Base-by-base conservation (phyloP, 1,139 yeast genomes). In the Kodamaea alishanica region DNA sequence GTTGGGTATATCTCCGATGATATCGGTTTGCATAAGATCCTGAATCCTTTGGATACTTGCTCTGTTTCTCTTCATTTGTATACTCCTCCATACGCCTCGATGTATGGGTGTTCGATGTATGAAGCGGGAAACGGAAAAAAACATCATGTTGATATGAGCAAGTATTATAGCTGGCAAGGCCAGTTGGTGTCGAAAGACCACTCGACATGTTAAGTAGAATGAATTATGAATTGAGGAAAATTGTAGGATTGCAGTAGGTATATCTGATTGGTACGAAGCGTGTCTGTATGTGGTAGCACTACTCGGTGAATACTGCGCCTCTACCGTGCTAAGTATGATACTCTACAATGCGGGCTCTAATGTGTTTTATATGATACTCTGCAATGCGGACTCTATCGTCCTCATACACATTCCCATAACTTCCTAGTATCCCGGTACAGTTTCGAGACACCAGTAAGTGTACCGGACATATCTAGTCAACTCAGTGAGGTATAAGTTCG, bases 1-100 rank as follows among this genome's bases (percentile, higher is more conserved):
- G 87, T 82, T 25, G 80, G 86, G 1, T 83, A 84, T 61, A 84
- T 84, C 54, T 64, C 78, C 28, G 92, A 84, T 58, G 63, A 65
- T 24, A 70, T 84, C 33, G 92, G 92, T 0, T 65, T 81, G 42
- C 92, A 84, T 60, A 70, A 76, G 49, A 81, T 84, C 56, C 63
- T 70, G 38, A 84, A 84, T 53, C 75, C 77, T 6, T 57, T 62
- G 28, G 54, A 61, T 30, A 71, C 70, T 28, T 59, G 67, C n/a
- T 79, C 87, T n/a, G 78, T 84, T 7, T 75, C 85, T 28, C 67
- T 84, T 53, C 92, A 84, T 59, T 69, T 84, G 41, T 84, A 84
- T 61, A 83, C 90, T 9, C 89, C 92, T 6, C 90, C 92, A 7
- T 81, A 82, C 58, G 90, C 90, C 5, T 67, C 82, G 39, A 66